phyloP scores from a whole-genome alignment of 805 yeast genomes.

The Myxozyma sirexii region DNA sequence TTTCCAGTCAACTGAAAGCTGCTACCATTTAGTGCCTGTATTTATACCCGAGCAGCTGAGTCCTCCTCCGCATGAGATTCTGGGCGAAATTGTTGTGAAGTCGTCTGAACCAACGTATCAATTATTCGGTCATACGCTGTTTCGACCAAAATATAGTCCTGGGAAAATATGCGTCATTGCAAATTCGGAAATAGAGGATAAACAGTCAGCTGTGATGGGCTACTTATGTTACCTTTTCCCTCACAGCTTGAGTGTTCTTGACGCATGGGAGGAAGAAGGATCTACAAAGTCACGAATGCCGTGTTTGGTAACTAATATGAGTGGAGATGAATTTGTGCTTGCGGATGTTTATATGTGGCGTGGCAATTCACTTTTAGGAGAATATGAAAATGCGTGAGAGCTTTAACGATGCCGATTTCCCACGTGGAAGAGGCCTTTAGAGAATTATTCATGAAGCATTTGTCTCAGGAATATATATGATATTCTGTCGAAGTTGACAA shows the following conservation, averaged over 20 bases:
- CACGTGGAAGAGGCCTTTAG: too few species aligned
- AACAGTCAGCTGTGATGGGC: constrained; percentile 2
- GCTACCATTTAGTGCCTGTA: neutral
- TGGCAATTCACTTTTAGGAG: constrained; percentile 28
- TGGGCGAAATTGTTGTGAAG: neutral
- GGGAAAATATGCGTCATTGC: constrained; percentile 9
- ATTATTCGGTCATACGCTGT: constrained; percentile 6
- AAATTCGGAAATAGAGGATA: neutral
- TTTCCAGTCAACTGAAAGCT: neutral
- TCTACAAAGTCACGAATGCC: constrained; percentile 9
- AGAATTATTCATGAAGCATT: too few species aligned
- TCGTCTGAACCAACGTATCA: constrained; percentile 6
- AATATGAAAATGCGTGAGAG: constrained; percentile 13
- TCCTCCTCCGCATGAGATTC: neutral
- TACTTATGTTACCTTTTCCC: constrained; percentile 2
- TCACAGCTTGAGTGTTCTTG: neutral
- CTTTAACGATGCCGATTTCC: too few species aligned
- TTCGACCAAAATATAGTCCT: constrained; percentile 18
- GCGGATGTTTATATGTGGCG: constrained; percentile 24
- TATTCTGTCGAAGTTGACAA: too few species aligned
- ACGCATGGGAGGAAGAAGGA: constrained; percentile 28
- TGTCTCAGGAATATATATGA: too few species aligned
- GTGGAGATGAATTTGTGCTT: neutral
- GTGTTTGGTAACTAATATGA: constrained; percentile 5
- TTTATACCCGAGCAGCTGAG: constrained; percentile 11